Conservation (phyloP, 2,329 filamentous ascomycete species). For the Botrytis fragariae region DNA sequence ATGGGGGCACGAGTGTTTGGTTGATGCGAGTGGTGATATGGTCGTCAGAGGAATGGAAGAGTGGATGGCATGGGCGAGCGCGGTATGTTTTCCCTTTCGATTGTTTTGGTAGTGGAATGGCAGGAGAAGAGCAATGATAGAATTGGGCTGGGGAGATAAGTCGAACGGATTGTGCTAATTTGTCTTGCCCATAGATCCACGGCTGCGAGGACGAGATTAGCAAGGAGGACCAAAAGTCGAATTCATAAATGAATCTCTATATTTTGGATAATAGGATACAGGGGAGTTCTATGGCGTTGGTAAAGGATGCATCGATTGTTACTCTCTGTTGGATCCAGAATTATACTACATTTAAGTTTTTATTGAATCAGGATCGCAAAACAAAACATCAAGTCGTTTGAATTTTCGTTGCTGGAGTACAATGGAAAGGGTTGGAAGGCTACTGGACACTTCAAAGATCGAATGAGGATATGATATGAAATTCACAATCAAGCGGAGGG, state of each 20-base stretch:
- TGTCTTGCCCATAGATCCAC: constrained; percentile 2
- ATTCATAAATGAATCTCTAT: background rate
- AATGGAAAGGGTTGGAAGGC: background rate
- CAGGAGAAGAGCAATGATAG: background rate
- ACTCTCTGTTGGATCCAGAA: background rate
- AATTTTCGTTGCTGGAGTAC: background rate
- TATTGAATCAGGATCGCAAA: too few relatives aligned
- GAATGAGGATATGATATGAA: background rate
- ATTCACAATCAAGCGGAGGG: background rate
- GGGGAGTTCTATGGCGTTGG: background rate
- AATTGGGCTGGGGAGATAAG: background rate
- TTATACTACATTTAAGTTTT: background rate
- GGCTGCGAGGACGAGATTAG: background rate
- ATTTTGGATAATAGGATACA: background rate
- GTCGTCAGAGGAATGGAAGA: constrained; percentile 76
- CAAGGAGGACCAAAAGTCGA: background rate
- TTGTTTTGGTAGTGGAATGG: background rate
- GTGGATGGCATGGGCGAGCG: constrained; percentile 72
- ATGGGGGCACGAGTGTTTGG: constrained; percentile 76
- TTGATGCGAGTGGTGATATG: constrained; percentile 60
- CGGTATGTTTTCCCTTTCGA: constrained; percentile 44
- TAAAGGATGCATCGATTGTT: background rate
- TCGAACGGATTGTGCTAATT: background rate
- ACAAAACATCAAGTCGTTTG: background rate
- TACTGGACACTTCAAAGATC: background rate